A percentile compares a stretch with the other conserved stretches of the same genome.
Evolutionary conservation across 257 asterid genomes (phyloP).

Genomic region (Osmanthus fragrans): DNA sequence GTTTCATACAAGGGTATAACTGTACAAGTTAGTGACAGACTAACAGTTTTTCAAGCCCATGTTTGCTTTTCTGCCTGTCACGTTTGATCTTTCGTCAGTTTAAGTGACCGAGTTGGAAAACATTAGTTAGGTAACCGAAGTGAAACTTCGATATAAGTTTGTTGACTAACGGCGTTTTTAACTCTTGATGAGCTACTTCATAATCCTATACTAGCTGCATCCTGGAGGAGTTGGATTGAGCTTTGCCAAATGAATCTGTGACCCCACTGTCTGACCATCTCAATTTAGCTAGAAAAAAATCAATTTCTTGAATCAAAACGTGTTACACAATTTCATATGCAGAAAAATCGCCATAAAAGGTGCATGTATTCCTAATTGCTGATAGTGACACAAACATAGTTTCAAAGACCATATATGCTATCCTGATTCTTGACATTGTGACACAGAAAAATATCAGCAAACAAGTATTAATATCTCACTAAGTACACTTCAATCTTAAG

Average conservation of each 20-base stretch:
- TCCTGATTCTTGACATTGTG: slow-evolving; percentile 22
- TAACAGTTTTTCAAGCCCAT: not conserved
- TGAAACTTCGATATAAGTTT: not conserved
- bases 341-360: slow-evolving; percentile 11
- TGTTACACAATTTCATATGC: not conserved
- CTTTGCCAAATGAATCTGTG: too few species aligned
- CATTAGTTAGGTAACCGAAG: not conserved
- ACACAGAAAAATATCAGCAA: not conserved
- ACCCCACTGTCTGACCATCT: too few species aligned
- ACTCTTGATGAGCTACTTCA: too few species aligned
- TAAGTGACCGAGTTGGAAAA: too few species aligned
- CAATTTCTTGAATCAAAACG: not conserved
- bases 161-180: not conserved
- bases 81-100: not conserved
- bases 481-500: not conserved
- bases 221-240: too few species aligned
- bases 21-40: not conserved
- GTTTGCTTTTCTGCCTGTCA: not conserved
- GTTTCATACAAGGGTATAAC: not conserved
- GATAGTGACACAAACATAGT: slow-evolving; percentile 16
- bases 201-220: too few species aligned
- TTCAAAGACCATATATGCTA: not conserved
- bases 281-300: not conserved
- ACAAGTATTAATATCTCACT: not conserved
- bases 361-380: slow-evolving; percentile 7